These are phyloP conservation scores for Alternaria ventricosa DNA, from an alignment of 2,329 filamentous ascomycete genomes.

Conservation along the genomic window DNA sequence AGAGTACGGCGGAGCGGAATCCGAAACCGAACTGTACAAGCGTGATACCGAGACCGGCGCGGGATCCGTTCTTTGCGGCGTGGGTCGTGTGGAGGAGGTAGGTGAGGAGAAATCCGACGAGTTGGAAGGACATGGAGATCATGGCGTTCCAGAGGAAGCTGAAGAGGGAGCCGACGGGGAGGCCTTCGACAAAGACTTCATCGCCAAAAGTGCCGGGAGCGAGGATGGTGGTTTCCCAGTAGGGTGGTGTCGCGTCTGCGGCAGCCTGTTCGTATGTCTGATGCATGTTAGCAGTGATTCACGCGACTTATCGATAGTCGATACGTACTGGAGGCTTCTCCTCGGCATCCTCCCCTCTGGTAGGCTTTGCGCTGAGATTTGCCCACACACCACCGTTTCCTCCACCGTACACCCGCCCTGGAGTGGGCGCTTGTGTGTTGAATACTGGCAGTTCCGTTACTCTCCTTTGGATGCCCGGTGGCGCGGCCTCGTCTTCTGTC, in stretches of 20 bases:
- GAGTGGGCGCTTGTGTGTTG: constrained; percentile 46
- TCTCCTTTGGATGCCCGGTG: constrained; percentile 53
- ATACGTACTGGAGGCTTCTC: constrained; percentile 87
- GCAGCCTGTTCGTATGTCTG: constrained; percentile 98
- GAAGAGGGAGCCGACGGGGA: constrained; percentile 88
- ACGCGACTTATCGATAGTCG: not conserved
- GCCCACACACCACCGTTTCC: constrained; percentile 95
- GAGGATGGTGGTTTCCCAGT: constrained; percentile 98
- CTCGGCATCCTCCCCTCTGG: constrained; percentile 79
- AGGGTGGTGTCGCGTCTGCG: constrained; percentile 92
- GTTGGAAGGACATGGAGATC: constrained; percentile 96
- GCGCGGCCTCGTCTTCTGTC: constrained; percentile 31
- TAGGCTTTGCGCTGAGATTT: constrained; percentile 90
- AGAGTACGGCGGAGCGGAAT: constrained; percentile 70
- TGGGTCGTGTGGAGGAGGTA: constrained; percentile 98
- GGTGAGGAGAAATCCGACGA: constrained; percentile 96
- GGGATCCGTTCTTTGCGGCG: constrained; percentile 95
- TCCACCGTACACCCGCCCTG: constrained; percentile 68
- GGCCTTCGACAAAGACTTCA: constrained; percentile 95
- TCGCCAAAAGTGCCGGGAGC: constrained; percentile 90
- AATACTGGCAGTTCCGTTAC: constrained; percentile 64
- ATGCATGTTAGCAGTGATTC: constrained; percentile 43
- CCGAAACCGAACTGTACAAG: constrained; percentile 97
- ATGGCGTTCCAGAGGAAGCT: constrained; percentile 88
- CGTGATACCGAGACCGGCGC: constrained; percentile 91